phyloP scores from a whole-genome alignment of 176 grass and related monocot species.

The Themeda triandra region DNA sequence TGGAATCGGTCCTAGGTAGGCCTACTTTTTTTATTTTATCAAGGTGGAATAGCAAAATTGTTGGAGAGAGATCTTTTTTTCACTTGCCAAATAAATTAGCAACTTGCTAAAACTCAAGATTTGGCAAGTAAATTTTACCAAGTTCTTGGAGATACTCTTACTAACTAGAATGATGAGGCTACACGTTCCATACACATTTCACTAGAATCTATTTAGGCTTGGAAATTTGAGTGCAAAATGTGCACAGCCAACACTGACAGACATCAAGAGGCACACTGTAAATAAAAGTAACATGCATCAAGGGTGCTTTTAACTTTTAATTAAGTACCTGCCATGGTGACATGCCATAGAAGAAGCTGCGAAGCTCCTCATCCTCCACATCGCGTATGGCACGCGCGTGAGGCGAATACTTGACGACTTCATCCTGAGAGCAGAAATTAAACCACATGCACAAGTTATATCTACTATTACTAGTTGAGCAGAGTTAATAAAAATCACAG shows the following conservation, averaged over 20 bases:
- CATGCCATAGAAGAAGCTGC: constrained; percentile 98
- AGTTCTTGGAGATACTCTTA: background rate
- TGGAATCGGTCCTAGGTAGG: too few species aligned
- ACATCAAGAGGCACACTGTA: background rate
- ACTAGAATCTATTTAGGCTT: background rate
- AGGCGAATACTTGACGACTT: constrained; percentile 95
- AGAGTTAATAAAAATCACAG: background rate
- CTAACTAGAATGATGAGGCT: background rate
- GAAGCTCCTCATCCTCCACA: constrained; percentile 95
- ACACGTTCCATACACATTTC: background rate
- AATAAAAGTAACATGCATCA: background rate
- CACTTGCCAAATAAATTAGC: too few species aligned
- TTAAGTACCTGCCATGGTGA: constrained; percentile 86
- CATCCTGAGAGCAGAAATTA: constrained; percentile 49
- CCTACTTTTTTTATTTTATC: too few species aligned
- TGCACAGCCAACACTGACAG: background rate
- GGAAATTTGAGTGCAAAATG: background rate
- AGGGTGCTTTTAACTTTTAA: background rate
- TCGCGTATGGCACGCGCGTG: constrained; percentile 97
- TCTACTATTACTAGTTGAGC: background rate
- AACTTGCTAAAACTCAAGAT: too few species aligned
- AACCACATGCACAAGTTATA: background rate
- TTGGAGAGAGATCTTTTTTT: too few species aligned
- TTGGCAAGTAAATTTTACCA: too few species aligned
- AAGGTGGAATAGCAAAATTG: too few species aligned